Evolutionary conservation across 805 yeast species (phyloP).

Genomic region (Monosporozyma unispora): DNA sequence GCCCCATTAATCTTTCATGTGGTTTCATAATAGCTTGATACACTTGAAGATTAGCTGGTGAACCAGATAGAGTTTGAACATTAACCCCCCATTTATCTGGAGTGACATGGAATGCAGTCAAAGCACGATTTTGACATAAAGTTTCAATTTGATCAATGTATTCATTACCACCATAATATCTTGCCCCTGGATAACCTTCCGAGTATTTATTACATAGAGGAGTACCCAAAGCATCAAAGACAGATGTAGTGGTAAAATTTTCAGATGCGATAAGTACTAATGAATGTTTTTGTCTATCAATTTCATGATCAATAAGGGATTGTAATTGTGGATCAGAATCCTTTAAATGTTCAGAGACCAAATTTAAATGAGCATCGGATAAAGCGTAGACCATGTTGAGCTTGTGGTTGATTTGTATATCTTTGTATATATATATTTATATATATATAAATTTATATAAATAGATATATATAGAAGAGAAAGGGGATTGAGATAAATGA

Average conservation of each 20-base stretch:
- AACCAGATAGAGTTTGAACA: constrained; percentile 92
- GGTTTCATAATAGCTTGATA: constrained; percentile 93
- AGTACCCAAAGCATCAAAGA: constrained; percentile 92
- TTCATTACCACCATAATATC: constrained; percentile 98
- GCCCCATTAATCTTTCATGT: constrained; percentile 95
- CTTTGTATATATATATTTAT: background rate
- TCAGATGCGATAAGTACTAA: constrained; percentile 93
- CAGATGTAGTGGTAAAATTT: constrained; percentile 93
- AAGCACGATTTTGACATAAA: constrained; percentile 89
- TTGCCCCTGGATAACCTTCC: constrained; percentile 98
- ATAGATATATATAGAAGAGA: no score
- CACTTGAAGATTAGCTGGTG: constrained; percentile 96
- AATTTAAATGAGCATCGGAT: constrained; percentile 53
- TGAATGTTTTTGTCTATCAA: constrained; percentile 85
- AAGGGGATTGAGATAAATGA: no score
- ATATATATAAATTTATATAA: no score
- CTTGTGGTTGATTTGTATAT: background rate
- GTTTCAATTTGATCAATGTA: constrained; percentile 89
- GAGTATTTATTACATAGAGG: constrained; percentile 98
- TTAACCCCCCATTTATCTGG: constrained; percentile 94
- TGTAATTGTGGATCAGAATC: constrained; percentile 78
- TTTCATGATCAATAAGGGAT: constrained; percentile 66
- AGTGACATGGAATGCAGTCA: constrained; percentile 74
- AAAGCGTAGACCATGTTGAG: constrained; percentile 48
- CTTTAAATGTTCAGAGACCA: constrained; percentile 48